phyloP scores from a whole-genome alignment of 768 basidiomycete genomes.

The Leccinum subtestaceum region DNA sequence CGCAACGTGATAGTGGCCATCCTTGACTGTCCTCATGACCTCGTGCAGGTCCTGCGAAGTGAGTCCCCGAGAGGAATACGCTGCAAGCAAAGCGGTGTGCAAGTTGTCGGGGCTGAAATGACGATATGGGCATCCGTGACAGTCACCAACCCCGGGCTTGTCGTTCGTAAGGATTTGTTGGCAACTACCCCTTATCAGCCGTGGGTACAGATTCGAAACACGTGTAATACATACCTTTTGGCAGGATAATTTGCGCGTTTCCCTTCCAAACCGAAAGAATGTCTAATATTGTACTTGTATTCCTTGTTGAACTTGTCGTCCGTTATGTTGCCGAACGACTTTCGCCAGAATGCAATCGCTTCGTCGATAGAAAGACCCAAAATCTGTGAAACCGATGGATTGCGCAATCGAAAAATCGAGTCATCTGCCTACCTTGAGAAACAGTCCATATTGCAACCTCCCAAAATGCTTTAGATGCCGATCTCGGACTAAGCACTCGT shows the following conservation, averaged over 20 bases:
- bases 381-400: conserved; percentile 48
- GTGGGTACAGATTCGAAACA: neutral
- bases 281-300: conserved; percentile 95
- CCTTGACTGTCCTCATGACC: conserved; percentile 75
- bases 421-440: conserved; percentile 72
- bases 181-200: conserved; percentile 54
- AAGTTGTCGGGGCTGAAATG: conserved; percentile 85
- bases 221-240: conserved; percentile 57
- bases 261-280: conserved; percentile 92
- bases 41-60: conserved; percentile 73
- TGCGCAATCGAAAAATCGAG: neutral
- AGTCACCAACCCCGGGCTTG: conserved; percentile 64
- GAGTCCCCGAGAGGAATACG: conserved; percentile 64
- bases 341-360: conserved; percentile 90
- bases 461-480: conserved; percentile 92
- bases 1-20: conserved; percentile 86
- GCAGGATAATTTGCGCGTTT: conserved; percentile 93
- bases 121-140: conserved; percentile 91
- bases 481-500: conserved; percentile 72
- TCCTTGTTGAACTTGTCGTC: conserved; percentile 99
- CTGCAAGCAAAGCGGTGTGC: conserved; percentile 66
- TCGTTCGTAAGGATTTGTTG: conserved; percentile 75
- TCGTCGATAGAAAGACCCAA: conserved; percentile 93
- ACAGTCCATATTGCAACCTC: conserved; percentile 86
- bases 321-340: conserved; percentile 71